Conservation (phyloP, 345 rosid genomes). For the Eucalyptus sideroxylon region DNA sequence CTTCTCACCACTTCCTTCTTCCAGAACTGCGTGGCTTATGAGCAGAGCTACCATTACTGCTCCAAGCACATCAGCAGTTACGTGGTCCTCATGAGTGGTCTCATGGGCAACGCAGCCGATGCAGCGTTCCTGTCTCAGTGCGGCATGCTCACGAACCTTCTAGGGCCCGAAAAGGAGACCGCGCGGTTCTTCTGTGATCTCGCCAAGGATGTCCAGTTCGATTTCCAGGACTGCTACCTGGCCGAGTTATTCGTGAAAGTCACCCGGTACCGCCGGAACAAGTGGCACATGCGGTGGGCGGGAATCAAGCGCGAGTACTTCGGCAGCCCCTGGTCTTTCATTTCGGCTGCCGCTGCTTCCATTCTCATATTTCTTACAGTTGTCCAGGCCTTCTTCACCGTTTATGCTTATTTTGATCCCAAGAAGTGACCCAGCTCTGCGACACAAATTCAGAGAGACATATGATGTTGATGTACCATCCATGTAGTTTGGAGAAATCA, state of each 20-base stretch:
- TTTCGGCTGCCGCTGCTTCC: neutral
- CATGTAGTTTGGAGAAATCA: neutral
- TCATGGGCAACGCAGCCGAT: too few species aligned
- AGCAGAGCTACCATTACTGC: too few species aligned
- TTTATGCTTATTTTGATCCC: neutral
- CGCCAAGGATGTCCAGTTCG: neutral
- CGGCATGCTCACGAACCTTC: neutral
- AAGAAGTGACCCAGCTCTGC: neutral
- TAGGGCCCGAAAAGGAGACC: neutral
- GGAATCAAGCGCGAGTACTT: neutral
- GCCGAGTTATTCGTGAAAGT: neutral
- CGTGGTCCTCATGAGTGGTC: too few species aligned
- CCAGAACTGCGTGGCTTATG: too few species aligned
- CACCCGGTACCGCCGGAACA: neutral
- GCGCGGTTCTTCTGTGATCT: neutral
- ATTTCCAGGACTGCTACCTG: accelerated
- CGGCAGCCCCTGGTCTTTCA: neutral
- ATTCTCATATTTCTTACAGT: neutral
- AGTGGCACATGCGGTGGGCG: neutral
- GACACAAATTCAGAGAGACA: neutral
- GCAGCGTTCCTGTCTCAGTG: too few species aligned
- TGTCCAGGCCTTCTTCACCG: neutral
- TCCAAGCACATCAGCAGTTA: too few species aligned
- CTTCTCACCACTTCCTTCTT: too few species aligned
- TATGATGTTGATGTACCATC: neutral